Base-by-base conservation (phyloP, 495 filamentous ascomycete species). In the Corynascus novoguineensis region DNA sequence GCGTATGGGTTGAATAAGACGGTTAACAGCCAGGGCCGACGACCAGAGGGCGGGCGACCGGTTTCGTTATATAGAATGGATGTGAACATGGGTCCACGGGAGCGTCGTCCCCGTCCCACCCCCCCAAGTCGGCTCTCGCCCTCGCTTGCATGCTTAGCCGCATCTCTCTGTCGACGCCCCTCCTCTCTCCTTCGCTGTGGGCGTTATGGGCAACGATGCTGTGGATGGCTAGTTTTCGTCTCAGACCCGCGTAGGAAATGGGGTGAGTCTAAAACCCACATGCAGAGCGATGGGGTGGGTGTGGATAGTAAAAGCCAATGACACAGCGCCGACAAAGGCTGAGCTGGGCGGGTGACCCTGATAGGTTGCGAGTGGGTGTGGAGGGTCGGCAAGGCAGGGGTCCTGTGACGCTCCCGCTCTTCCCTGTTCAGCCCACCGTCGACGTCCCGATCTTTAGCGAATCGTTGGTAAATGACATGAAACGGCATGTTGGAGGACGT, bases 291-390 rank as follows among this genome's bases (percentile, higher is more conserved):
- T 24, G 25, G 35, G 11, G 25, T 12, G 35, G 40, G 58, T 47
- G 42, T 35, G 42, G 46, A 24, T 57, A 40, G 10, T 22, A 22
- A 17, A 50, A 21, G 29, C 58, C 58, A 60, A 60, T 60, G 14
- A 40, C 29, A n/a, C 14, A 42, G 12, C 31, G 12, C 2, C 2
- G 21, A 9, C 32, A 24, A 57, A 29, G 54, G 53, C 59, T 61
- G 59, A 58, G 59, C 34, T n/a, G 34, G 31, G 48, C 59, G 38
- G 50, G 34, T 61, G 59, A 61, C 54, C 50, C 50, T 50, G 42
- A 58, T 54, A 51, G 52, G 58, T 35, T 25, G 37, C 6, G 50
- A 8, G 45, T 24, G 52, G 28, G 38, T 45, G 58, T 55, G 46
- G 58, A 55, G 57, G 41, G 35, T 17, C 35, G 44, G 50, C 27